These are phyloP conservation scores for Diphasiastrum complanatum DNA, from an alignment of 83 land plant species.

Conservation along the genomic window DNA sequence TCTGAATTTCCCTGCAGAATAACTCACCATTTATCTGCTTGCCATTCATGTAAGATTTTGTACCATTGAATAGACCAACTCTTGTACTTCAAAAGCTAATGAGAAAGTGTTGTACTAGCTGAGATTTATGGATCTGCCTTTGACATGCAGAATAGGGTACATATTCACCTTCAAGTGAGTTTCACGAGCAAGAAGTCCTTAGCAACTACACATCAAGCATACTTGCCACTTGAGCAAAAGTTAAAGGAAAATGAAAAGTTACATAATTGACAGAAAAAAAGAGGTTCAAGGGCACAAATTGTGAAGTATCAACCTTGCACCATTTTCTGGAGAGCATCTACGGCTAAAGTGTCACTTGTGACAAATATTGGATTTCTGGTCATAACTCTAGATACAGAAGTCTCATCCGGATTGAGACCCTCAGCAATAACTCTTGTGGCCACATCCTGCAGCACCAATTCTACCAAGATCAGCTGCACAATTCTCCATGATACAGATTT, in stretches of 20 bases:
- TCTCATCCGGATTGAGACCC: slow-evolving; percentile 64
- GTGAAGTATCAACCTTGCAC: slow-evolving; percentile 48
- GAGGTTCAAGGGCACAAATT: background rate
- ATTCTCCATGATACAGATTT: background rate
- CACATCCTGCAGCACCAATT: slow-evolving; percentile 45
- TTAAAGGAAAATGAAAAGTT: background rate
- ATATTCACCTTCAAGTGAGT: too few species aligned
- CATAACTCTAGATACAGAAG: slow-evolving; percentile 72
- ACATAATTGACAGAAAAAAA: background rate
- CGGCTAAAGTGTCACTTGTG: slow-evolving; percentile 58
- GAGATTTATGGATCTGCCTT: too few species aligned
- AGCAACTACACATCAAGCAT: background rate
- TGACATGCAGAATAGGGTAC: too few species aligned
- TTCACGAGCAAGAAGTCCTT: background rate
- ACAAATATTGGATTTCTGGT: slow-evolving; percentile 74
- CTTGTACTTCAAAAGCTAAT: too few species aligned
- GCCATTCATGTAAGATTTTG: too few species aligned
- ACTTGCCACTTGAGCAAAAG: background rate
- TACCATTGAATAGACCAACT: too few species aligned
- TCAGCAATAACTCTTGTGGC: slow-evolving; percentile 79
- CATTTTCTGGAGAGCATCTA: slow-evolving; percentile 84
- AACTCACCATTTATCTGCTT: too few species aligned
- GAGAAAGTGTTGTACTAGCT: too few species aligned
- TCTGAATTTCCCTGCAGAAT: slow-evolving; percentile 15
- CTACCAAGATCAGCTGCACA: slow-evolving; percentile 1